A percentile compares a stretch with the other conserved stretches of the same genome.
Evolutionary conservation across 1,284 basidiomycete species (phyloP).

Genomic region (Marasmius oreades): DNA sequence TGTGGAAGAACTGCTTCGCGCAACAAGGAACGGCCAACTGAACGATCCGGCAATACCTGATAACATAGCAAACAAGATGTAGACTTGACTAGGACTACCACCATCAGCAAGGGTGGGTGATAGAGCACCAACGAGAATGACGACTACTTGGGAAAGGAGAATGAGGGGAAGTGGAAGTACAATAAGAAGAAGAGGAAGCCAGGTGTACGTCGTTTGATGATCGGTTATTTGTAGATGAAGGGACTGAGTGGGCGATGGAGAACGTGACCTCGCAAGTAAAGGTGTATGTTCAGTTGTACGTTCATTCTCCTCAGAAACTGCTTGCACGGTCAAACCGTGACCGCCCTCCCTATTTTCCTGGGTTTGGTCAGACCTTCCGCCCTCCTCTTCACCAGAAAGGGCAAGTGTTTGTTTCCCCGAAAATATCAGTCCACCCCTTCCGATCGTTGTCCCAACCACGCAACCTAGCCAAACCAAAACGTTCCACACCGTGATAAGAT

Average conservation of each 20-base stretch:
- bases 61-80: conserved; percentile 22
- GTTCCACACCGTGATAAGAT: conserved; percentile 58
- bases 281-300: conserved; percentile 45
- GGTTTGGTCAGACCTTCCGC: conserved; percentile 13
- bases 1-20: conserved; percentile 26
- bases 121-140: conserved; percentile 47
- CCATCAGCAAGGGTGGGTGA: conserved; percentile 66
- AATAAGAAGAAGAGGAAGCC: conserved; percentile 59
- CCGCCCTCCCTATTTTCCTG: conserved; percentile 19
- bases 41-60: conserved; percentile 3
- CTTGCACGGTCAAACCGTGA: not conserved
- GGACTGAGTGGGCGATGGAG: conserved; percentile 14
- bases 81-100: conserved; percentile 44
- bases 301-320: conserved; percentile 4
- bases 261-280: conserved; percentile 30
- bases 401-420: not conserved
- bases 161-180: conserved; percentile 56
- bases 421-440: conserved; percentile 19
- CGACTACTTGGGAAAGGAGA: conserved; percentile 51
- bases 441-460: conserved; percentile 30
- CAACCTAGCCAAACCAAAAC: conserved; percentile 45
- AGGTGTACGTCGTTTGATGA: conserved; percentile 47
- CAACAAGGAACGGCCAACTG: conserved; percentile 32
- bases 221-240: conserved; percentile 28
- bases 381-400: conserved; percentile 3